Evolutionary conservation across 768 basidiomycete genomes (phyloP).

Genomic region (Hygrophorus pudorinus): DNA sequence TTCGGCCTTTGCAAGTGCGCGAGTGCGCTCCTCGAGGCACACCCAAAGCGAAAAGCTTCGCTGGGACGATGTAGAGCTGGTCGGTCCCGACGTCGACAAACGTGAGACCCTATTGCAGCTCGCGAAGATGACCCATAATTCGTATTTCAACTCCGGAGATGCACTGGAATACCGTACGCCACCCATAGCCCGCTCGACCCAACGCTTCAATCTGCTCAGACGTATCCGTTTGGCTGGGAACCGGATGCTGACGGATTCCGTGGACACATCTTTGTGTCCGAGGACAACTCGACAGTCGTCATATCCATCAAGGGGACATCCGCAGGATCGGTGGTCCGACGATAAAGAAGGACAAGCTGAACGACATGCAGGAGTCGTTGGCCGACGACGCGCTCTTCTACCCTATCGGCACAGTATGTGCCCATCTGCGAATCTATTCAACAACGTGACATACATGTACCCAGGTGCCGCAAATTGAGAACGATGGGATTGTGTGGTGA

Average conservation of each 20-base stretch:
- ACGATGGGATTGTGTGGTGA: conserved; percentile 58
- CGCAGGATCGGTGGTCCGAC: conserved; percentile 73
- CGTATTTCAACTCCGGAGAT: conserved; percentile 49
- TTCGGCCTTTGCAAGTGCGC: conserved; percentile 26
- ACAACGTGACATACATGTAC: conserved; percentile 86
- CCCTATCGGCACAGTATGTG: conserved; percentile 67
- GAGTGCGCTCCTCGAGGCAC: conserved; percentile 25
- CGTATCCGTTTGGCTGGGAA: conserved; percentile 81
- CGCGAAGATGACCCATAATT: conserved; percentile 86
- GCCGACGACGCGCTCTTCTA: conserved; percentile 83
- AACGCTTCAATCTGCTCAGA: conserved; percentile 23
- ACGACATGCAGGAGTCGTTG: conserved; percentile 83
- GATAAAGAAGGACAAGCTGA: conserved; percentile 79
- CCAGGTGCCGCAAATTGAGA: conserved; percentile 50
- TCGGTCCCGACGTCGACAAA: conserved; percentile 62
- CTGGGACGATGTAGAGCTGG: conserved; percentile 61
- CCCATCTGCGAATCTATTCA: conserved; percentile 59
- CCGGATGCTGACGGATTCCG: conserved; percentile 83
- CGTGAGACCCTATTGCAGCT: conserved; percentile 64
- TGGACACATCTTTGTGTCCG: conserved; percentile 83
- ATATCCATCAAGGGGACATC: conserved; percentile 91
- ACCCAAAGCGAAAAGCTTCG: conserved; percentile 29
- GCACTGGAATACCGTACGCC: conserved; percentile 49
- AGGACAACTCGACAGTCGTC: conserved; percentile 78
- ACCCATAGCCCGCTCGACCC: background rate